Evolutionary conservation across 1,139 yeast species (phyloP).

Genomic region (Blastobotrys buckinghamii): DNA sequence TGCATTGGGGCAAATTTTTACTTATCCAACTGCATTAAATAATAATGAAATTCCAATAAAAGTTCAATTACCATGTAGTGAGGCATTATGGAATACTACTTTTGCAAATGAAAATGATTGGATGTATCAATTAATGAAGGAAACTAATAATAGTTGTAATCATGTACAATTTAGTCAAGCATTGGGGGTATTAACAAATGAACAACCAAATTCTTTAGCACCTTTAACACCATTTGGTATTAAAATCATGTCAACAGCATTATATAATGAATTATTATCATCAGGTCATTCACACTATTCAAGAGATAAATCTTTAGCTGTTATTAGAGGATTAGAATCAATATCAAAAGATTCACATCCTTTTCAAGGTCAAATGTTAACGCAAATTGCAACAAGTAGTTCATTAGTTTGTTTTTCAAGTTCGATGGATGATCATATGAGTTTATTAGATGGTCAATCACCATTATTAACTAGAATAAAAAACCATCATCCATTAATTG

Average conservation of each 20-base stretch:
- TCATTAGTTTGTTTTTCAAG: constrained; percentile 15
- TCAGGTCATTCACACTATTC: neutral
- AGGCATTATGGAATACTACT: constrained; percentile 29
- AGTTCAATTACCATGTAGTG: constrained; percentile 32
- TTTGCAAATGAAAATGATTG: constrained; percentile 24
- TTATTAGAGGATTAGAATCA: constrained; percentile 16
- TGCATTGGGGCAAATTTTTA: constrained; percentile 28
- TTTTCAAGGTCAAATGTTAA: constrained; percentile 24
- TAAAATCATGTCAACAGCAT: constrained; percentile 22
- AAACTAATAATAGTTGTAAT: constrained; percentile 8
- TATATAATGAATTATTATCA: constrained; percentile 19
- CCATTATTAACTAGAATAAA: constrained; percentile 17
- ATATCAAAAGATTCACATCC: constrained; percentile 23
- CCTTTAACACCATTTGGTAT: constrained; percentile 23
- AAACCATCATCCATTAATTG: constrained; percentile 24
- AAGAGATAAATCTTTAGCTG: constrained; percentile 10
- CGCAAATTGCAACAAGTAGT: constrained; percentile 17
- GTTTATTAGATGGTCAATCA: constrained; percentile 14
- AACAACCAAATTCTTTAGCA: constrained; percentile 11
- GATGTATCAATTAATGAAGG: constrained; percentile 18
- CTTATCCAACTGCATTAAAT: constrained; percentile 26
- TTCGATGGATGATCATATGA: constrained; percentile 18
- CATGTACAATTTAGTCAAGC: constrained; percentile 15
- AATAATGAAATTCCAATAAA: constrained; percentile 22
- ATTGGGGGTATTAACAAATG: constrained; percentile 10